phyloP scores from a whole-genome alignment of 1,284 basidiomycete species.

The Ustanciosporium gigantosporum region DNA sequence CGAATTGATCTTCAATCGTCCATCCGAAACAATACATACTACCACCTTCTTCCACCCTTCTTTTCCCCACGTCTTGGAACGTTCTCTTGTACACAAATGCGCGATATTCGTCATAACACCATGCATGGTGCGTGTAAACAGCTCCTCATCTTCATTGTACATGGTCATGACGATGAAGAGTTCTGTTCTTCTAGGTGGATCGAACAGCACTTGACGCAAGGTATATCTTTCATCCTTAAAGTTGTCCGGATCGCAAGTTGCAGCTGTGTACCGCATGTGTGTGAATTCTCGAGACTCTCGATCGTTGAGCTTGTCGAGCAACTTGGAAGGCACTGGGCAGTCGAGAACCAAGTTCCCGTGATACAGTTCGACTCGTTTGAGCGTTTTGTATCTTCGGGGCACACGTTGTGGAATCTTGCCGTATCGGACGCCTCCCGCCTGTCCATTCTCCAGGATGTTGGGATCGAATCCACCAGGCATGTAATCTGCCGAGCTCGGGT shows the following conservation, averaged over 20 bases:
- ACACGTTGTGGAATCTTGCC: slow-evolving; percentile 55
- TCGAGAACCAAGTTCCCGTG: slow-evolving; percentile 58
- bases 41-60: slow-evolving; percentile 89
- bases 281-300: slow-evolving; percentile 81
- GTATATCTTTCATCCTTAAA: slow-evolving; percentile 69
- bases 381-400: slow-evolving; percentile 55
- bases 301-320: slow-evolving; percentile 70
- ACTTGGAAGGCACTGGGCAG: slow-evolving; percentile 54
- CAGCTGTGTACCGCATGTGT: slow-evolving; percentile 66
- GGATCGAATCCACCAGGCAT: slow-evolving; percentile 53
- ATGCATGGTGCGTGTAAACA: slow-evolving; percentile 57
- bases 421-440: slow-evolving; percentile 41
- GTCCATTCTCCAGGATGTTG: slow-evolving; percentile 39
- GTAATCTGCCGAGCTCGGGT: slow-evolving; percentile 21
- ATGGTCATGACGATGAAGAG: slow-evolving; percentile 59
- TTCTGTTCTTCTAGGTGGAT: slow-evolving; percentile 54
- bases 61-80: slow-evolving; percentile 90
- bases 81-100: slow-evolving; percentile 76
- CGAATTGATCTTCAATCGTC: slow-evolving; percentile 86
- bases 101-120: slow-evolving; percentile 61
- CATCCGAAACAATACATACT: slow-evolving; percentile 82
- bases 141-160: slow-evolving; percentile 54
- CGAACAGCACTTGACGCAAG: slow-evolving; percentile 53
- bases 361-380: slow-evolving; percentile 55
- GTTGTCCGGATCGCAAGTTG: slow-evolving; percentile 72